Percentiles rank a stretch among this genome's conserved stretches.
These are phyloP conservation scores for Beauveria rudraprayagi DNA, from an alignment of 2,329 filamentous ascomycete genomes.

Conservation along the genomic window DNA sequence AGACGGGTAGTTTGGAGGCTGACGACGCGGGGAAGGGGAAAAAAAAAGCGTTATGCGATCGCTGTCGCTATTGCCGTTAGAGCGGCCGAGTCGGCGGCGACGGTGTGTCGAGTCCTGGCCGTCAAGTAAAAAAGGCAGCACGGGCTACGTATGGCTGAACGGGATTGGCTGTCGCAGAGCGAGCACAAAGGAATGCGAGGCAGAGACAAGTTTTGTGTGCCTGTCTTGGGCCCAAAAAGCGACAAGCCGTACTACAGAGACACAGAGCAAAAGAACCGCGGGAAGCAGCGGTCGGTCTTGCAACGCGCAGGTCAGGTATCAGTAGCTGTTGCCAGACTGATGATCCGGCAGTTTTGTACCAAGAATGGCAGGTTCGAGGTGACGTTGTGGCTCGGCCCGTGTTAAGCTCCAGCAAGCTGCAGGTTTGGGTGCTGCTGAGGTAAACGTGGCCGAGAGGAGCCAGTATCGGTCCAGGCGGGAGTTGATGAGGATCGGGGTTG, in stretches of 20 bases:
- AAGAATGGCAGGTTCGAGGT: background rate
- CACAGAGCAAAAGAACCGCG: background rate
- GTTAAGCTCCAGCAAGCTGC: background rate
- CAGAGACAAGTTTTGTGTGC: background rate
- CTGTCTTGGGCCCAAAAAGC: background rate
- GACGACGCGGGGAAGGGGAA: background rate
- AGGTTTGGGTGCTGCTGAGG: background rate
- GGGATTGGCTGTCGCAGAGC: background rate
- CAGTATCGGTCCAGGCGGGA: background rate
- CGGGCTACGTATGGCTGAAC: background rate
- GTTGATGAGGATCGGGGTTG: background rate
- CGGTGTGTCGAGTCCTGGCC: background rate
- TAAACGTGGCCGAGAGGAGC: background rate
- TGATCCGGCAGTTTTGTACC: background rate
- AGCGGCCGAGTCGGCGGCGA: background rate
- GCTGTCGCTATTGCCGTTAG: background rate
- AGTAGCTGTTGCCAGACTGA: background rate
- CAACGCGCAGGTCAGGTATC: background rate
- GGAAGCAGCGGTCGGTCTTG: background rate
- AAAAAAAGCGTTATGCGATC: background rate
- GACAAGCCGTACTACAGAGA: background rate
- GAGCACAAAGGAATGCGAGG: background rate
- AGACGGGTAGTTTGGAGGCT: background rate
- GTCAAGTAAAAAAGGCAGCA: background rate
- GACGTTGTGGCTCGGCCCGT: background rate